Evolutionary conservation across 2,329 filamentous ascomycete species (phyloP).

Genomic region (Colletotrichum sp.): DNA sequence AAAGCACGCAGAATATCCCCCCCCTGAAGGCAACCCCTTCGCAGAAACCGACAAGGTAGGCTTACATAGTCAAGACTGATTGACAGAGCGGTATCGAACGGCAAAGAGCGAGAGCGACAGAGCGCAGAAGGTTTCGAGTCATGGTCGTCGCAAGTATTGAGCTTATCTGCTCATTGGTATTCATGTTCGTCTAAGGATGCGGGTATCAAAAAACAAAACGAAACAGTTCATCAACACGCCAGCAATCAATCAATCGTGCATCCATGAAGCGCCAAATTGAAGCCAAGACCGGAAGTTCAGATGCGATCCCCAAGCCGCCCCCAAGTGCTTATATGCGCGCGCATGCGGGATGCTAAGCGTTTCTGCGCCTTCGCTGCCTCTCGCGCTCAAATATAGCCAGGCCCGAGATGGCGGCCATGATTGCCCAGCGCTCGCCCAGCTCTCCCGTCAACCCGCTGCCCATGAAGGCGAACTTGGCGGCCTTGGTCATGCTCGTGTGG

Average conservation of each 20-base stretch:
- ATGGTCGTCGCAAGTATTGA: neutral
- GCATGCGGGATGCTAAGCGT: neutral
- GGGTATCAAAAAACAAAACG: constrained; percentile 13
- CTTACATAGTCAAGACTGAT: neutral
- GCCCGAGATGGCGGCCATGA: constrained; percentile 44
- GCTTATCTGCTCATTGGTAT: neutral
- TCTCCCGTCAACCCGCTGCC: constrained; percentile 40
- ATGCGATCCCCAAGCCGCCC: neutral
- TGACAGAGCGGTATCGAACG: neutral
- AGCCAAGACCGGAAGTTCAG: neutral
- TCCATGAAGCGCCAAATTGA: neutral
- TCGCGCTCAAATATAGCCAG: constrained; percentile 20
- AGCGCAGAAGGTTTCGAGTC: neutral
- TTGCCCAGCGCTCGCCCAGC: constrained; percentile 44
- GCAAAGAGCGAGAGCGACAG: neutral
- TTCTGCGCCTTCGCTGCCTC: neutral
- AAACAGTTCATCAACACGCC: neutral
- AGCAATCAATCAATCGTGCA: neutral
- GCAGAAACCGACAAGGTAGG: neutral
- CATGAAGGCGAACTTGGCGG: constrained; percentile 42
- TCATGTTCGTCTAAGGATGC: neutral
- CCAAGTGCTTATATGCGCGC: neutral
- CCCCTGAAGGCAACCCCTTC: neutral
- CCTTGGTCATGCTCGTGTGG: constrained; percentile 35
- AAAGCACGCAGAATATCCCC: neutral